phyloP scores from a whole-genome alignment of 2,329 filamentous ascomycete genomes.

The Ophiosphaerella herpotricha region DNA sequence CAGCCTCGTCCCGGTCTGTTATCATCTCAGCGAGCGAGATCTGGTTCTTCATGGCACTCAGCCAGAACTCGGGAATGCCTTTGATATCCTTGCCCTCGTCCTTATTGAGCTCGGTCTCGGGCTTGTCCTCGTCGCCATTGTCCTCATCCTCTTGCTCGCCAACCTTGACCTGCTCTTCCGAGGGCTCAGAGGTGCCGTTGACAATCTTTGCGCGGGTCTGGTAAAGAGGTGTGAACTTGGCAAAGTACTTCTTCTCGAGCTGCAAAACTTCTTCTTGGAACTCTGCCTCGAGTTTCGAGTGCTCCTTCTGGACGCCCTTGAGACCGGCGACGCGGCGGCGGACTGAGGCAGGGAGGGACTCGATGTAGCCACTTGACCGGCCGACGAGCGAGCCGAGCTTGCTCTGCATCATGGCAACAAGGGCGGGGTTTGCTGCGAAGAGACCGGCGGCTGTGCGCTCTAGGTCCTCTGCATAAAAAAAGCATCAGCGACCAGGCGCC shows the following conservation, averaged over 20 bases:
- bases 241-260: constrained; percentile 99
- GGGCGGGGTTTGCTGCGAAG: constrained; percentile 92
- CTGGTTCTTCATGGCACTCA: constrained; percentile 99
- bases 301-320: constrained; percentile 98
- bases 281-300: constrained; percentile 96
- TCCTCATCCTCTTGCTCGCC: constrained; percentile 81
- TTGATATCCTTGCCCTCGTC: constrained; percentile 61
- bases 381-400: constrained; percentile 92
- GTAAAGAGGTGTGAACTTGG: constrained; percentile 97
- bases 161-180: constrained; percentile 81
- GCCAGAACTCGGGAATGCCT: constrained; percentile 98
- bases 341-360: constrained; percentile 87
- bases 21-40: constrained; percentile 97
- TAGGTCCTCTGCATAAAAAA: constrained; percentile 73
- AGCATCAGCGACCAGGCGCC: constrained; percentile 45
- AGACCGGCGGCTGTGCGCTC: constrained; percentile 89
- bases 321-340: constrained; percentile 92
- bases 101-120: constrained; percentile 62
- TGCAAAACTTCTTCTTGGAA: constrained; percentile 98
- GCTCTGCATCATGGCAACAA: constrained; percentile 97
- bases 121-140: constrained; percentile 55
- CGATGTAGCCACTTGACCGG: constrained; percentile 95
- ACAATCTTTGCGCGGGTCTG: constrained; percentile 92
- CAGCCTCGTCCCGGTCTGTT: constrained; percentile 93
- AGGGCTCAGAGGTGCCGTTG: constrained; percentile 84